These are phyloP conservation scores for Backusella tarrabulga DNA, from an alignment of 192 early-diverging fungal species.

Conservation along the genomic window DNA sequence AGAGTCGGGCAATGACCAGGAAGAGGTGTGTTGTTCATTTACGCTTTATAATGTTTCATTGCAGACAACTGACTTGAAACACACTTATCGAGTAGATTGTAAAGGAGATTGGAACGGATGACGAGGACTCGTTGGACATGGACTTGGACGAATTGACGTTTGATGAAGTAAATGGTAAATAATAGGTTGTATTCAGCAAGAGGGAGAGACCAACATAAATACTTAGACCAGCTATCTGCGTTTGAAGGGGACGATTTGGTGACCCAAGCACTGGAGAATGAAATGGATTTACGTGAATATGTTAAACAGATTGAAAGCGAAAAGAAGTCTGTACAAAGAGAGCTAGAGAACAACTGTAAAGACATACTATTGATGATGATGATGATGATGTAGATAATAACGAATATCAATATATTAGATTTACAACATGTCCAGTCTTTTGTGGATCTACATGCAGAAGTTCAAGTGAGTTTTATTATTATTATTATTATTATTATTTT, in stretches of 20 bases:
- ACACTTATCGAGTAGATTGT: neutral
- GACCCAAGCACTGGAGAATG: slow-evolving; percentile 74
- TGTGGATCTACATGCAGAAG: slow-evolving; percentile 62
- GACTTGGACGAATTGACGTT: slow-evolving; percentile 48
- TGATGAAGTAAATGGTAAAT: slow-evolving; percentile 58
- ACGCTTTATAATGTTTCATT: neutral
- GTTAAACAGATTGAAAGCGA: slow-evolving; percentile 76
- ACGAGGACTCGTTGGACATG: slow-evolving; percentile 10
- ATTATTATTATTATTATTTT: slow-evolving; percentile 16
- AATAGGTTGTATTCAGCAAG: neutral
- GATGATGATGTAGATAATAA: neutral
- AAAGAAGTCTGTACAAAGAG: slow-evolving; percentile 64
- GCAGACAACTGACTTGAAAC: neutral
- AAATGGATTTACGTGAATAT: slow-evolving; percentile 86
- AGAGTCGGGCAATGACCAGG: neutral
- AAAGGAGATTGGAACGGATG: neutral
- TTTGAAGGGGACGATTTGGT: slow-evolving; percentile 87
- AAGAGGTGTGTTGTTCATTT: neutral
- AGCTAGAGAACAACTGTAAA: slow-evolving; percentile 70
- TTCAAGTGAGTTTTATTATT: slow-evolving; percentile 52
- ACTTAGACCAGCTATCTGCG: slow-evolving; percentile 64
- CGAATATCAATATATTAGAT: slow-evolving; percentile 37
- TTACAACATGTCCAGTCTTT: slow-evolving; percentile 55
- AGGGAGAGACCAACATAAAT: neutral
- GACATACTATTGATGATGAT: slow-evolving; percentile 13